Evolutionary conservation across 768 basidiomycete species (phyloP).

Genomic region (Tephrocybe rancida): DNA sequence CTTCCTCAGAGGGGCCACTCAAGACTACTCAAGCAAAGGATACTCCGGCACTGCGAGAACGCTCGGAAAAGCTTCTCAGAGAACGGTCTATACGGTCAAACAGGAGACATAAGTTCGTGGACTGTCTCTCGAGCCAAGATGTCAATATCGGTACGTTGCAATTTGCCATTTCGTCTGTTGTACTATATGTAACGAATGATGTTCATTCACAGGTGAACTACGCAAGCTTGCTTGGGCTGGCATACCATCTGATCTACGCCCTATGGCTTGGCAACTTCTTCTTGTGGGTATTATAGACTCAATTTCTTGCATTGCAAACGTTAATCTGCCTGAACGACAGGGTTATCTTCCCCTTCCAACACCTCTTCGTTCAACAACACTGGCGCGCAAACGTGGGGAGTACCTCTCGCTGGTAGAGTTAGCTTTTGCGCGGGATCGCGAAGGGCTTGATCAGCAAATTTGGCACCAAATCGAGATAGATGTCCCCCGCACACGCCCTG

Average conservation of each 20-base stretch:
- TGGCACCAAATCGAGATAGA: conserved; percentile 99
- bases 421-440: conserved; percentile 84
- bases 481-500: conserved; percentile 93
- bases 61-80: conserved; percentile 63
- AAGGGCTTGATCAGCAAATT: conserved; percentile 91
- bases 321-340: conserved; percentile 38
- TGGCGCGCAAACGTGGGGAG: conserved; percentile 90
- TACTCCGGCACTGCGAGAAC: conserved; percentile 36
- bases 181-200: background rate
- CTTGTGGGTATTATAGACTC: conserved; percentile 57
- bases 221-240: conserved; percentile 95
- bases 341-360: conserved; percentile 91
- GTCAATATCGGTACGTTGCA: conserved; percentile 74
- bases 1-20: conserved; percentile 23
- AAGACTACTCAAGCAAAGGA: conserved; percentile 23
- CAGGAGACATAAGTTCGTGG: conserved; percentile 78
- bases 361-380: conserved; percentile 70
- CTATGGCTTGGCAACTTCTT: conserved; percentile 92
- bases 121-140: conserved; percentile 74
- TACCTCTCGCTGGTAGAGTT: conserved; percentile 88
- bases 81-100: conserved; percentile 81
- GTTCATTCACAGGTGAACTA: conserved; percentile 60
- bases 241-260: conserved; percentile 84
- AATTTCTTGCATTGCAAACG: background rate
- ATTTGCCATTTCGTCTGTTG: background rate